Conservation (phyloP, 2,329 filamentous ascomycete species). For the Alternaria arborescens region DNA sequence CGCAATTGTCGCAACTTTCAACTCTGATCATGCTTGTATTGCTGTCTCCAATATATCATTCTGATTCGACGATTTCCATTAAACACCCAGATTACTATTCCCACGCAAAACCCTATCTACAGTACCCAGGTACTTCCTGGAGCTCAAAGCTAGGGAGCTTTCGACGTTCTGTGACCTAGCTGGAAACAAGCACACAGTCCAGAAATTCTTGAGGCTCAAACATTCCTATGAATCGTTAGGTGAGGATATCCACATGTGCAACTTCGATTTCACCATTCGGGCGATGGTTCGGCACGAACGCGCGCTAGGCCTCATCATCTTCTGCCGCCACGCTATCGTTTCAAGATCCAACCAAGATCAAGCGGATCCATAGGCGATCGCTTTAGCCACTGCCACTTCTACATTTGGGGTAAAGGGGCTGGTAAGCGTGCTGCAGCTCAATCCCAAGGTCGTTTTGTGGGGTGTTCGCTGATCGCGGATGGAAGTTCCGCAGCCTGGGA, state of each 20-base stretch:
- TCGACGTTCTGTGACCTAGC: neutral
- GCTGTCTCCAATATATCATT: neutral
- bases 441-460: neutral
- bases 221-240: neutral
- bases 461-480: slow-evolving; percentile 4
- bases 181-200: neutral
- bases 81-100: neutral
- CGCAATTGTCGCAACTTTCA: neutral
- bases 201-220: neutral
- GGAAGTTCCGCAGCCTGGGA: neutral
- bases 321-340: slow-evolving; percentile 13
- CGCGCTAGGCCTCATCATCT: slow-evolving; percentile 6
- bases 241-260: neutral
- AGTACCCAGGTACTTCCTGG: neutral
- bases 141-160: neutral
- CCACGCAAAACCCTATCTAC: neutral
- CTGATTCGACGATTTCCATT: neutral
- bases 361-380: slow-evolving; percentile 10
- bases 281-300: slow-evolving; percentile 11
- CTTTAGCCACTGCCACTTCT: slow-evolving; percentile 12
- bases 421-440: slow-evolving; percentile 4
- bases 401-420: slow-evolving; percentile 4
- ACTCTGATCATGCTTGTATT: neutral
- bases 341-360: slow-evolving; percentile 10
- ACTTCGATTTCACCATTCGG: neutral